A percentile compares a stretch with the other conserved stretches of the same genome.
Evolutionary conservation across 2,329 filamentous ascomycete genomes (phyloP).

Genomic region (Fusarium nematophilum): DNA sequence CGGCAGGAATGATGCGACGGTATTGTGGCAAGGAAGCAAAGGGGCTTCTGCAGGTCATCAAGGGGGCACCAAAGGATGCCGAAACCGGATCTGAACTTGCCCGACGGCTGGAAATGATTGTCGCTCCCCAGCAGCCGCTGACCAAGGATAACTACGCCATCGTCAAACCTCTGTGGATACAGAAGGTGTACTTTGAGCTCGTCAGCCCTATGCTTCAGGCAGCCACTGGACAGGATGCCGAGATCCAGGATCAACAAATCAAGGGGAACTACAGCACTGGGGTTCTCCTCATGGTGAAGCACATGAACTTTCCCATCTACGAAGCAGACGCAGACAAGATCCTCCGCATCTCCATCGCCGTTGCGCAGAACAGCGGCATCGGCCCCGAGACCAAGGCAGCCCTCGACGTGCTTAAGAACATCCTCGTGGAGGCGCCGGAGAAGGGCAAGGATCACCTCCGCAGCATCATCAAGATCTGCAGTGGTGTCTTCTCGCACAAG

Average conservation of each 20-base stretch:
- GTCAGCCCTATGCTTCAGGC: slow-evolving; percentile 57
- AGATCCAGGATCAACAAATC: slow-evolving; percentile 42
- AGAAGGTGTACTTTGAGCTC: slow-evolving; percentile 61
- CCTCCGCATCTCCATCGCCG: slow-evolving; percentile 61
- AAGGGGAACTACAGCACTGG: slow-evolving; percentile 59
- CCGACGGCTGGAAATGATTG: slow-evolving; percentile 55
- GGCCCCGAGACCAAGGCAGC: slow-evolving; percentile 60
- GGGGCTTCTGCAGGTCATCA: slow-evolving; percentile 50
- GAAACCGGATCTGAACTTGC: slow-evolving; percentile 54
- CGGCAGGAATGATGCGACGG: slow-evolving; percentile 53
- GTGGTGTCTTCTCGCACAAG: slow-evolving; percentile 51
- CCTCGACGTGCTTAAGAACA: slow-evolving; percentile 59
- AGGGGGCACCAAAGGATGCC: slow-evolving; percentile 48
- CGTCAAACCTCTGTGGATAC: slow-evolving; percentile 59
- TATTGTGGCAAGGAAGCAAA: slow-evolving; percentile 51
- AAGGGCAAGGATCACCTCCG: slow-evolving; percentile 61
- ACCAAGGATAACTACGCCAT: slow-evolving; percentile 56
- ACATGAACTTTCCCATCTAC: slow-evolving; percentile 63
- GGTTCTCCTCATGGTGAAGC: slow-evolving; percentile 60
- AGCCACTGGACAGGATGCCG: slow-evolving; percentile 50
- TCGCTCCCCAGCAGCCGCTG: slow-evolving; percentile 54
- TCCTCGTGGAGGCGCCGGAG: slow-evolving; percentile 59
- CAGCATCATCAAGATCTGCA: slow-evolving; percentile 60
- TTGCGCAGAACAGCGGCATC: slow-evolving; percentile 55
- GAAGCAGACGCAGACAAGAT: slow-evolving; percentile 61